These are phyloP conservation scores for Puccinia triticina DNA, from an alignment of 1,284 basidiomycete genomes.

Conservation along the genomic window DNA sequence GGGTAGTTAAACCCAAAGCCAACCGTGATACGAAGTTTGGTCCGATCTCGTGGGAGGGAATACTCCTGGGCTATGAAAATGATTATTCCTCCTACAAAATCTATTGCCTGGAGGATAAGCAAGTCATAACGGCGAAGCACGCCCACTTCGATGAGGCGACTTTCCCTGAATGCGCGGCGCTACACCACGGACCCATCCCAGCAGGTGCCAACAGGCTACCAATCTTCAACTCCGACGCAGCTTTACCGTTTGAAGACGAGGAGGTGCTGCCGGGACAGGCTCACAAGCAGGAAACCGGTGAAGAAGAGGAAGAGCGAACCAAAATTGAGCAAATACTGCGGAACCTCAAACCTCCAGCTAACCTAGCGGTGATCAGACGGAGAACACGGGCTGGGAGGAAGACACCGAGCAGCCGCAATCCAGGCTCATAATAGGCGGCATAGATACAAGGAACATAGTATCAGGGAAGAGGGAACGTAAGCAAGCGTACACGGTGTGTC, in stretches of 20 bases:
- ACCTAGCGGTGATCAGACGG: too few relatives aligned
- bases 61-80: too few relatives aligned
- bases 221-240: neutral
- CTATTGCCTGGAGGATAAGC: too few relatives aligned
- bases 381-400: neutral
- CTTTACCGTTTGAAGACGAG: neutral
- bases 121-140: neutral
- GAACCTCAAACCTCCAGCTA: neutral
- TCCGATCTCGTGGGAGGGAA: neutral
- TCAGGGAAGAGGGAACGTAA: neutral
- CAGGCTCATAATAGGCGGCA: too few relatives aligned
- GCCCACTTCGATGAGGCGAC: neutral
- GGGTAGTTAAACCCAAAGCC: neutral
- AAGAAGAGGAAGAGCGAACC: too few relatives aligned
- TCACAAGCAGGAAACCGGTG: too few relatives aligned
- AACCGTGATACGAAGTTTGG: neutral
- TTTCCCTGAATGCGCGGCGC: neutral
- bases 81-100: too few relatives aligned
- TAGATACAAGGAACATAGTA: too few relatives aligned
- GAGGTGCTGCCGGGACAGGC: too few relatives aligned
- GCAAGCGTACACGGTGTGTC: neutral
- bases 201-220: neutral
- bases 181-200: neutral
- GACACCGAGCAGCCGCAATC: too few relatives aligned
- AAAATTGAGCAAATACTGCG: neutral